Base-by-base conservation (phyloP, 306 rosid genomes). In the Dalbergia cochinchinensis region DNA sequence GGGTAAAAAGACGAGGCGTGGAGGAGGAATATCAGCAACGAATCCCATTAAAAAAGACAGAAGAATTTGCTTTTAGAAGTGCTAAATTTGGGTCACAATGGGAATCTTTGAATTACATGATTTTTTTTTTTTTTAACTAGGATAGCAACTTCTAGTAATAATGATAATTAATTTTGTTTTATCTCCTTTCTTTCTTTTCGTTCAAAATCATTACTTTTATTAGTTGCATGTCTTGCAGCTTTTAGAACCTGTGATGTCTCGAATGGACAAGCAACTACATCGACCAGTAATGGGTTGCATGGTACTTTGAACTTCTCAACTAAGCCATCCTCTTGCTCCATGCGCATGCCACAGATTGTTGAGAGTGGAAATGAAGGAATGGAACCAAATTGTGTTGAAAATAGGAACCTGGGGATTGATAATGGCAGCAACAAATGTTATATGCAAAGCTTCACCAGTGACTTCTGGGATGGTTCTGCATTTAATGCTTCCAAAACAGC, bases 401-500 rank as follows among this genome's bases (percentile, higher is more conserved):
- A 59, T 76, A 85, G 81, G 45, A 72, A 67, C 65, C 34, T 70
- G 4, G 78, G 82, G 65, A 82, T 82, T 85, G 80, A 62, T 15
- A 69, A 74, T 77, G 83, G 59, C 26, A 64, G 68, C 66, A 77
- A 65, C n/a, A 84, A 55, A 58, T 54, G 58, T 65, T 80, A 77
- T 72, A 60, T 85, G 14, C 84, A 85, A 22, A 79, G 59, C 74
- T 90, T 83, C 86, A 77, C 87, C 47, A 69, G 4, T 73, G 86
- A 87, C 77, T 73, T 90, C 11, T 89, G 91, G 96, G 90, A 57
- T 14, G 80, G 16, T 85, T 83, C 94, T 62, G n/a, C 83, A 54
- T 85, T 83, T 75, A 75, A 19, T 82, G 82, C 75, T 78, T 57
- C 86, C 47, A 85, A 86, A 83, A 71, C 86, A 66, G 80, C 85